Evolutionary conservation across 768 basidiomycete species (phyloP).

Genomic region (Mycena rebaudengoi): DNA sequence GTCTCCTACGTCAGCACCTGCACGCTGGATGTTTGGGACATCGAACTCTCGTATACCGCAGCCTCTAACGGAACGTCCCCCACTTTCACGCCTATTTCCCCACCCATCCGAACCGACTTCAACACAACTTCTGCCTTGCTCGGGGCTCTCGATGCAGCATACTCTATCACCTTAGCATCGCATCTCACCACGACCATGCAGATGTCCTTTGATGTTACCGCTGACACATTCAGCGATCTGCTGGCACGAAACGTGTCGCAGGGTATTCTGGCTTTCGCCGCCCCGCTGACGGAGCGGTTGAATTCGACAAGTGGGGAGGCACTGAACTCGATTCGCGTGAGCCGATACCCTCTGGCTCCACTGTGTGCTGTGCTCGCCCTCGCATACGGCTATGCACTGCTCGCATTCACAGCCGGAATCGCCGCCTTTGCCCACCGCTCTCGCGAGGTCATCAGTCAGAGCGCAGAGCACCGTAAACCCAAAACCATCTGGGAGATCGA

Average conservation of each 20-base stretch:
- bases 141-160: constrained; percentile 7
- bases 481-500: not conserved
- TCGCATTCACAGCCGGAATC: not conserved
- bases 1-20: constrained; percentile 4
- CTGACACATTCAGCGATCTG: not conserved
- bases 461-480: not conserved
- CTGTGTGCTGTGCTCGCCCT: constrained; percentile 1
- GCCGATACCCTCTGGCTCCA: constrained; percentile 6
- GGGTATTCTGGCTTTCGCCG: constrained; percentile 4
- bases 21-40: constrained; percentile 1
- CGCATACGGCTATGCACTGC: not conserved
- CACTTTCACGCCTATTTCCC: not conserved
- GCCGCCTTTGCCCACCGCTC: not conserved
- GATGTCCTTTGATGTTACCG: not conserved
- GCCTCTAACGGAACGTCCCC: not conserved
- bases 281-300: constrained; percentile 4
- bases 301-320: not conserved
- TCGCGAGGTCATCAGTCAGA: not conserved
- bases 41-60: constrained; percentile 3
- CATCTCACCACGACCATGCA: constrained; percentile 7
- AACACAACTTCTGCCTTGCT: constrained; percentile 12
- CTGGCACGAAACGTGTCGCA: not conserved
- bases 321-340: not conserved
- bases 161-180: not conserved
- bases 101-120: not conserved